Evolutionary conservation across 2,329 filamentous ascomycete genomes (phyloP), one percentile per base, ranked within the genome.

Genomic region (Coleophoma cylindrospora): DNA sequence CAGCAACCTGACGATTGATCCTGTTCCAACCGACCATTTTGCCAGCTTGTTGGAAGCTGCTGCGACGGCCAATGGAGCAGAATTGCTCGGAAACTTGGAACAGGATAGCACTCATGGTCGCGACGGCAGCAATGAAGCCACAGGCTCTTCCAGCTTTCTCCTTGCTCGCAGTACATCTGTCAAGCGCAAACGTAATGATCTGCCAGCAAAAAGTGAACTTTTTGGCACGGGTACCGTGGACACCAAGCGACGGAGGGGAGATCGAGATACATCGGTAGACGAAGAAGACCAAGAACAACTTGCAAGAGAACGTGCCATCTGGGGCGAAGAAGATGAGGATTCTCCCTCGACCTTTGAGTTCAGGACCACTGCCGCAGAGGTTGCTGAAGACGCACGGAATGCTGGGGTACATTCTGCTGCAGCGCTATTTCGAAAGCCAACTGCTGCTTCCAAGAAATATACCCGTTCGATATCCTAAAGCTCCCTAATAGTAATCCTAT

Each of bases 391-490:
- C 45, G 57, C 61, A 11, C 57, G 61, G 52, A 54, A 54, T n/a
- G 50, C 52, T n/a, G 63, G 58, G 19, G 54, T 63, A 41, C 57
- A 62, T 44, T 58, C 60, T 14, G 62, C 60, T 33, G 55, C 58
- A 27, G 59, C 61, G n/a, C 43, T 65, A 3, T 65, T 63, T 43
- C 56, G 59, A 43, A 50, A 52, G 22, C 60, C 61, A 36, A 52
- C 60, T 32, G 49, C 54, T n/a, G 57, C 58, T n/a, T 56, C 56
- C 2, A 61, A 58, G 48, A 66, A 65, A 44, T 63, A 60, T 50
- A 57, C 62, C 32, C 54, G 62, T 63, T 51, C 51, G 59, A 53
- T 22, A 27, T n/a, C 14, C 19, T 13, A 33, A 41, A 33, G 8
- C 13, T 13, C 17, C 2, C 11, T 22, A n/a, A 14, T 17, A 17